phyloP scores from a whole-genome alignment of 2,329 filamentous ascomycete genomes.

The Plenodomus tracheiphilus region DNA sequence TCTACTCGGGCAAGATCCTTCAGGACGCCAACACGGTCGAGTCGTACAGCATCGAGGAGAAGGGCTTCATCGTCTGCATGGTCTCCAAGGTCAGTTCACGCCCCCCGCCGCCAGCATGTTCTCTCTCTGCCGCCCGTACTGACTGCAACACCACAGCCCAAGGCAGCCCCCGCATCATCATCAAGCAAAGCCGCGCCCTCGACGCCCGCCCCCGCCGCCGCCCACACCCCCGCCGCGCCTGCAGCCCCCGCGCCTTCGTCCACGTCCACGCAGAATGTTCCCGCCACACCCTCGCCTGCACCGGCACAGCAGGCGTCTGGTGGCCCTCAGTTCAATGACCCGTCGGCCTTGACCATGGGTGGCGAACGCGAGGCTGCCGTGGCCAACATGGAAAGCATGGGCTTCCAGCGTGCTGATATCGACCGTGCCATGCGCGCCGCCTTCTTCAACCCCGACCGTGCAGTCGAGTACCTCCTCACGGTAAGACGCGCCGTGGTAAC shows the following conservation, averaged over 20 bases:
- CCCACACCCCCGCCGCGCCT: slow-evolving; percentile 53
- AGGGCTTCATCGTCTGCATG: slow-evolving; percentile 99
- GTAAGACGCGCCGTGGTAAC: slow-evolving; percentile 55
- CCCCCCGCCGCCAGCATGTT: slow-evolving; percentile 52
- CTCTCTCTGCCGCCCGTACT: slow-evolving; percentile 19
- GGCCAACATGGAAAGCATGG: slow-evolving; percentile 95
- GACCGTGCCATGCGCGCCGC: slow-evolving; percentile 94
- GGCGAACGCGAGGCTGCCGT: slow-evolving; percentile 80
- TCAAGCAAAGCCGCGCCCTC: slow-evolving; percentile 57
- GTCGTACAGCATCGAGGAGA: slow-evolving; percentile 98
- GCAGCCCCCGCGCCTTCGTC: slow-evolving; percentile 57
- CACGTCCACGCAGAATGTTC: slow-evolving; percentile 53
- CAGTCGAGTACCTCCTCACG: slow-evolving; percentile 91
- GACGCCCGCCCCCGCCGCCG: slow-evolving; percentile 55
- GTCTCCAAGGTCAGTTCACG: slow-evolving; percentile 68
- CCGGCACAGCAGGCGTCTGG: slow-evolving; percentile 49
- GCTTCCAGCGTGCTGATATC: slow-evolving; percentile 85
- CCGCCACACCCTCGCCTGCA: slow-evolving; percentile 56
- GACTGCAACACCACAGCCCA: slow-evolving; percentile 60
- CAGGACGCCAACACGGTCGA: slow-evolving; percentile 97
- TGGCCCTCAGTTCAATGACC: slow-evolving; percentile 62
- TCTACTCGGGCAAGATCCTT: slow-evolving; percentile 98
- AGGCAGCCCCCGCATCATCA: slow-evolving; percentile 61
- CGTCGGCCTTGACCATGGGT: slow-evolving; percentile 84
- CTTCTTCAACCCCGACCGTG: slow-evolving; percentile 95